Conservation (phyloP, 73 alveolate genomes). For the Paraurostyla sp. region DNA sequence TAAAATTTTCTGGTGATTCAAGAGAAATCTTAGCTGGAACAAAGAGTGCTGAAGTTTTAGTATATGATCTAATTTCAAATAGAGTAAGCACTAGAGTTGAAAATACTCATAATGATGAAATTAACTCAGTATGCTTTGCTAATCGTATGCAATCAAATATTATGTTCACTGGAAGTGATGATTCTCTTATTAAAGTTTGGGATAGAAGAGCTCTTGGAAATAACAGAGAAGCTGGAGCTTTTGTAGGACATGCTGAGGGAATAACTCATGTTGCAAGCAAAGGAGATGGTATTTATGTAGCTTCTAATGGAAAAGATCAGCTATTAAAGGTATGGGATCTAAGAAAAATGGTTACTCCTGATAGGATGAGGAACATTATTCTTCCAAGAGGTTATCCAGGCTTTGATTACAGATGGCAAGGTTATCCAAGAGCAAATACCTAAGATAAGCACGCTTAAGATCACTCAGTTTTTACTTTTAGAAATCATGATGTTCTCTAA, state of each 20-base stretch:
- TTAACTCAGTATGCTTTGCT: constrained; percentile 86
- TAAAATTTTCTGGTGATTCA: constrained; percentile 81
- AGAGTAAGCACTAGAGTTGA: constrained; percentile 53
- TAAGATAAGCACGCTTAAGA: constrained; percentile 62
- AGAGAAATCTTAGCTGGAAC: constrained; percentile 80
- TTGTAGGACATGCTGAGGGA: constrained; percentile 90
- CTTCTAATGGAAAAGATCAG: constrained; percentile 87
- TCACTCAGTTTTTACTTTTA: constrained; percentile 74
- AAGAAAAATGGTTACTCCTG: constrained; percentile 73
- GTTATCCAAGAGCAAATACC: constrained; percentile 60
- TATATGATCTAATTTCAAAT: constrained; percentile 69
- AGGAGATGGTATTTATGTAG: constrained; percentile 78
- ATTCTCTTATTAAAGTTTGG: constrained; percentile 81
- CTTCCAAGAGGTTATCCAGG: constrained; percentile 28
- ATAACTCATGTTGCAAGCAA: constrained; percentile 80
- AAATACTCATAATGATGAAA: constrained; percentile 84
- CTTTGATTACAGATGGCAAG: constrained; percentile 77
- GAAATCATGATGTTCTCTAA: constrained; percentile 79
- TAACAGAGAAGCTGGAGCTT: constrained; percentile 76
- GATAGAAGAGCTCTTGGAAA: constrained; percentile 79
- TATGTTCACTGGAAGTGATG: constrained; percentile 88
- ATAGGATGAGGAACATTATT: background rate
- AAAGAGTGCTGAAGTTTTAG: constrained; percentile 61
- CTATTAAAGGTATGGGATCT: constrained; percentile 84
- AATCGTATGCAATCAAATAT: constrained; percentile 79